Conservation (phyloP, 495 filamentous ascomycete species). For the Penicillium antarcticum region DNA sequence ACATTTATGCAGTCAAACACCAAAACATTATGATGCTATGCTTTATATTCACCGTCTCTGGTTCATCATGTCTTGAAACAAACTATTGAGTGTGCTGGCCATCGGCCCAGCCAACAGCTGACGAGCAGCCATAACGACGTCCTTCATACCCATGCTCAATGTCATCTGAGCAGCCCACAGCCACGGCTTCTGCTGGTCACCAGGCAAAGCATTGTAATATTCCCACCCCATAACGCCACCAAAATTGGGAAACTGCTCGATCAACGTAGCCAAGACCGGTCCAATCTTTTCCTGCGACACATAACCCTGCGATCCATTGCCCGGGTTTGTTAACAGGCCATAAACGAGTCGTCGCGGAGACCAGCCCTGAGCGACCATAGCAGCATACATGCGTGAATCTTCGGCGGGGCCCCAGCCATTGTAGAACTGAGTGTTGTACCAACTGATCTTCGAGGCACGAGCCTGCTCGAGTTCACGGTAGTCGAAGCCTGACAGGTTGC, state of each 20-base stretch:
- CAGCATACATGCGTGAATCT: constrained; percentile 58
- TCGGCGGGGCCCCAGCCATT: constrained; percentile 70
- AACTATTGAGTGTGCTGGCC: constrained; percentile 26
- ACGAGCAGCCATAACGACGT: constrained; percentile 29
- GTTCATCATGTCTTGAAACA: constrained; percentile 34
- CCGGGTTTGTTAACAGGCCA: constrained; percentile 68
- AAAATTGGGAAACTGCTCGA: constrained; percentile 58
- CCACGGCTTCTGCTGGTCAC: constrained; percentile 59
- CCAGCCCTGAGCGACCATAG: constrained; percentile 63
- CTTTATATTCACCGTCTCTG: constrained; percentile 11
- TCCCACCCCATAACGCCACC: constrained; percentile 88
- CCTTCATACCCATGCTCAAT: constrained; percentile 47
- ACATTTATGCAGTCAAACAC: background rate
- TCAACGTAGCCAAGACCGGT: constrained; percentile 39
- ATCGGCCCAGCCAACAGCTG: constrained; percentile 27
- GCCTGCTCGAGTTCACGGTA: constrained; percentile 64
- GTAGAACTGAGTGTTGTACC: constrained; percentile 88
- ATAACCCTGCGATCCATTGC: constrained; percentile 60
- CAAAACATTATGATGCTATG: background rate
- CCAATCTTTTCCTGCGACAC: constrained; percentile 48
- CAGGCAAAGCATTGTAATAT: constrained; percentile 70
- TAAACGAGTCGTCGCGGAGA: constrained; percentile 62
- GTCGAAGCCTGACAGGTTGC: constrained; percentile 71
- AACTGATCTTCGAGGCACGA: constrained; percentile 63
- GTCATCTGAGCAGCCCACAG: constrained; percentile 64